Conservation (phyloP, 2,329 filamentous ascomycete genomes). For the Chaetomium sp. region DNA sequence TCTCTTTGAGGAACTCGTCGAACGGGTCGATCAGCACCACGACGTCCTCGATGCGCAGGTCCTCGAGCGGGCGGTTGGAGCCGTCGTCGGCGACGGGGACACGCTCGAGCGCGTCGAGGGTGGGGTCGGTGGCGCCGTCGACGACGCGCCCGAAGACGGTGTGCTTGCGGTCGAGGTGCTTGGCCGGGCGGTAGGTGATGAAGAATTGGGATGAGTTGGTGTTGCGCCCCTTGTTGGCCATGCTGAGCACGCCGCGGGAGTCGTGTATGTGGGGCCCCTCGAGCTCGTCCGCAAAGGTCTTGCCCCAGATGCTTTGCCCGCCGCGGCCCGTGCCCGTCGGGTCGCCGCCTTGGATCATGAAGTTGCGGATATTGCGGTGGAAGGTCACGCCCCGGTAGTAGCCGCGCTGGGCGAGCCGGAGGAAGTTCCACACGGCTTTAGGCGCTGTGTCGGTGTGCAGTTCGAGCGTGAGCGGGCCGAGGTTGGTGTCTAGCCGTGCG, state of each 20-base stretch:
- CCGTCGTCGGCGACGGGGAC: conserved; percentile 68
- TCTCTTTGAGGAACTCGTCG: conserved; percentile 83
- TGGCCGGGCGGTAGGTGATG: conserved; percentile 81
- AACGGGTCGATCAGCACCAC: conserved; percentile 93
- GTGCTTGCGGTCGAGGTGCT: conserved; percentile 91
- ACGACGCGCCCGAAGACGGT: conserved; percentile 93
- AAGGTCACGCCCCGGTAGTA: conserved; percentile 86
- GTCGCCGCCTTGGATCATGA: conserved; percentile 98
- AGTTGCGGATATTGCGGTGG: conserved; percentile 91
- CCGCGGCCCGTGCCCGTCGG: conserved; percentile 89
- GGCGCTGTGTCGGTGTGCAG: conserved; percentile 89
- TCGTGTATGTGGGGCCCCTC: conserved; percentile 88
- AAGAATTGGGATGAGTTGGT: conserved; percentile 97
- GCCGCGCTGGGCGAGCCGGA: conserved; percentile 81
- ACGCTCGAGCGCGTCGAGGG: conserved; percentile 75
- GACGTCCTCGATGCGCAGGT: conserved; percentile 80
- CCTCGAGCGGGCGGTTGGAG: conserved; percentile 69
- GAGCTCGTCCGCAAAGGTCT: conserved; percentile 91
- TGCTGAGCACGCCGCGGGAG: conserved; percentile 75
- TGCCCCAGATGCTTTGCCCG: conserved; percentile 90
- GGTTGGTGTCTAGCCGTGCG: conserved; percentile 81
- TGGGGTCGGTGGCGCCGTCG: conserved; percentile 63
- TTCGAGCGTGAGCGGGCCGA: conserved; percentile 84
- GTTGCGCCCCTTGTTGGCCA: conserved; percentile 99
- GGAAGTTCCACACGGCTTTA: conserved; percentile 95